Evolutionary conservation across 352 stramenopile genomes (phyloP).

Genomic region (Plasmopara muralis): DNA sequence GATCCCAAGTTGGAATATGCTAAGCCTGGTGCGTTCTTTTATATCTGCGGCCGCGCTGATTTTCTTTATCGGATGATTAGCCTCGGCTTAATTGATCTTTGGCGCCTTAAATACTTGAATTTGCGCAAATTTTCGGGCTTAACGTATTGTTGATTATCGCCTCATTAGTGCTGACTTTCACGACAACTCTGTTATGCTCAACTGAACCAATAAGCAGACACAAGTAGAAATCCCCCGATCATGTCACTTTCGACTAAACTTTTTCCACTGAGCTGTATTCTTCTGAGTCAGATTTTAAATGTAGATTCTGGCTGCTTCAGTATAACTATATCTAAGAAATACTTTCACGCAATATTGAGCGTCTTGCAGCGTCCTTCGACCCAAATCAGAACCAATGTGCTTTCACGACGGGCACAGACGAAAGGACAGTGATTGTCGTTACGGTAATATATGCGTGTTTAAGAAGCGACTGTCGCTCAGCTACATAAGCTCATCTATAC

Average conservation of each 20-base stretch:
- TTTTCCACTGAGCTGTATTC: neutral
- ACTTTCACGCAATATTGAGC: neutral
- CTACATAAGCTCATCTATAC: neutral
- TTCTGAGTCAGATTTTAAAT: neutral
- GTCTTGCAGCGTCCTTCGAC: neutral
- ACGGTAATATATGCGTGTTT: neutral
- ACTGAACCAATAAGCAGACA: neutral
- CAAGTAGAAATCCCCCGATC: neutral
- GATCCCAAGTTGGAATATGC: neutral
- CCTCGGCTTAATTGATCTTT: neutral
- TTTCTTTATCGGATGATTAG: neutral
- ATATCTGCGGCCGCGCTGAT: neutral
- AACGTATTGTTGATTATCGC: neutral
- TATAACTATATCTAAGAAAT: neutral
- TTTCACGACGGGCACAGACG: constrained; percentile 6
- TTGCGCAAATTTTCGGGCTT: neutral
- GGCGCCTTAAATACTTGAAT: neutral
- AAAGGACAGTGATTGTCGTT: neutral
- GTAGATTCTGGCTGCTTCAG: neutral
- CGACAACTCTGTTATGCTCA: neutral
- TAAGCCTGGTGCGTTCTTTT: neutral
- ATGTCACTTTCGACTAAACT: neutral
- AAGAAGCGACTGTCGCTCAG: constrained; percentile 1
- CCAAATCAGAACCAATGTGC: neutral
- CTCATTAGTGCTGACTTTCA: neutral